Evolutionary conservation across 1,284 basidiomycete species (phyloP), one percentile per base, ranked within the genome.

Genomic region (Boletus sp.): DNA sequence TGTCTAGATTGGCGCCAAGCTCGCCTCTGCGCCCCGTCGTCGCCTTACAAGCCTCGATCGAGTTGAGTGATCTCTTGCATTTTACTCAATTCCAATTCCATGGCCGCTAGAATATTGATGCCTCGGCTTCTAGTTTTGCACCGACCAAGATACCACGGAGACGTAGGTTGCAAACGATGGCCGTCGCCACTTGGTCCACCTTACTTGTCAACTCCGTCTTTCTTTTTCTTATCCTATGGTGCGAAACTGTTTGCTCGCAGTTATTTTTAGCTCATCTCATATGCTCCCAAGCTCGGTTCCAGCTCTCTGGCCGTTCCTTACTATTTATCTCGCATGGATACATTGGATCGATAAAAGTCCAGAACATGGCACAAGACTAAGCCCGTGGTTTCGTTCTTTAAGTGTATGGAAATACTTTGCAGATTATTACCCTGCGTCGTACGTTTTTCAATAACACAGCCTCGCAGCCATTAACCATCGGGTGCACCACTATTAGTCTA

Each of bases 391-490:
- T 56, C 83, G 95, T 43, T 82, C 83, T 23, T 74, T 83, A 61
- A 76, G 80, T 49, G 83, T 94, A 64, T 98, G 94, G 91, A 86
- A 81, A 67, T 90, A 94, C 72, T 95, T 94, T 79, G 90, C 91
- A 55, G 92, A 94, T 55, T 97, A 97, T 76, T 98, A 96, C 71
- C 96, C 96, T 68, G 89, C 91, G 60, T 89, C 89, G 90, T 93
- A 76, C 74, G 90, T n/a, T 89, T 62, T 52, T 56, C 52, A 19
- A 21, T 43, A 43, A n/a, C 28, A 23, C 54, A 7, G 8, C 30
- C 30, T 55, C 23, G 4, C 52, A 21, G 11, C 35, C 23, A 8
- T 49, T 58, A 21, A 62, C 46, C 17, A 5, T 19, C 31, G 25
- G 37, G 31, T 52, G 38, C 19, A 33, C 52, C 40, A 1, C 23